phyloP scores from a whole-genome alignment of 2,329 filamentous ascomycete genomes.

The Amauroascus niger region DNA sequence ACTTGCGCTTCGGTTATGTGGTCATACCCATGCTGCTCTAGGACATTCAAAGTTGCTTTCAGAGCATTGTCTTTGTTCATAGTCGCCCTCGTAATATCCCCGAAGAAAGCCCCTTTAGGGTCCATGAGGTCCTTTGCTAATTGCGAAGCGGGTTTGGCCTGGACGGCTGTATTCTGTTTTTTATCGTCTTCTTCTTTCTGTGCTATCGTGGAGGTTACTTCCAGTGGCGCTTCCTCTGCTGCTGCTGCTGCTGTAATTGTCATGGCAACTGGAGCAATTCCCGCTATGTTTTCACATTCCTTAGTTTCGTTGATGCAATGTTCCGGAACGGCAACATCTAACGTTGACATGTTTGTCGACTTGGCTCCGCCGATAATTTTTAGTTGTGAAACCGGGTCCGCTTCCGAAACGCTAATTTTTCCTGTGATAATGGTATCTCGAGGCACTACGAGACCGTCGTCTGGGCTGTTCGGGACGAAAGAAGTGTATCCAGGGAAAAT shows the following conservation, averaged over 20 bases:
- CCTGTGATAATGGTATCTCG: conserved; percentile 1
- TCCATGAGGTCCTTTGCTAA: neutral
- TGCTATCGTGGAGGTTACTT: neutral
- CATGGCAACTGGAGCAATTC: too few relatives aligned
- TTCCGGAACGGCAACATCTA: too few relatives aligned
- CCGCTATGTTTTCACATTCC: too few relatives aligned
- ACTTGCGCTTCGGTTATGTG: neutral
- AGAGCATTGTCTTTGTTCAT: neutral
- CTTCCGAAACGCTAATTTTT: neutral
- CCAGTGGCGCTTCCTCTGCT: neutral
- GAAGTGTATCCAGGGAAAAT: neutral
- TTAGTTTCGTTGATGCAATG: too few relatives aligned
- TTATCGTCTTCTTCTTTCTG: neutral
- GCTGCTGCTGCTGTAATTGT: neutral
- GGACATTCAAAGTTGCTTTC: neutral
- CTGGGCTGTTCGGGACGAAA: neutral
- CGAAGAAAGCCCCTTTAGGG: neutral
- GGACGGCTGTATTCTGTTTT: neutral
- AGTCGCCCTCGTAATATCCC: neutral
- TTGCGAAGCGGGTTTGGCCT: neutral
- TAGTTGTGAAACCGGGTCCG: neutral
- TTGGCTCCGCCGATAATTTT: too few relatives aligned
- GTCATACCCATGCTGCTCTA: neutral
- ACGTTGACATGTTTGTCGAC: too few relatives aligned
- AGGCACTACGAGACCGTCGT: neutral